Base-by-base conservation (phyloP, 768 basidiomycete species). In the Kwoniella pini region DNA sequence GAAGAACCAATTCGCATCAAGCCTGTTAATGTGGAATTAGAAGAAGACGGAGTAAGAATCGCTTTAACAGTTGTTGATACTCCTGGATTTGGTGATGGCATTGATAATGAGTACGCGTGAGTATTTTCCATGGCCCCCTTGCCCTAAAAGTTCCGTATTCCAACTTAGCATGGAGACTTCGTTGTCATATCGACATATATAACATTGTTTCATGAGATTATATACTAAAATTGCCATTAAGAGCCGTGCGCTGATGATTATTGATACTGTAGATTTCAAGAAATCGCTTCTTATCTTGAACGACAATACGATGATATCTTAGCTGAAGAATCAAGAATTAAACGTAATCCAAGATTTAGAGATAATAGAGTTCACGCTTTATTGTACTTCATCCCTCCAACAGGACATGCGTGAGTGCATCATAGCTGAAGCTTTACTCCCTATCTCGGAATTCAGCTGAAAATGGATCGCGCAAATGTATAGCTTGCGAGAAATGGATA, bases 291-390 rank as follows among this genome's bases (percentile, higher is more conserved):
- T 63, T 85, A 98, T 81, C 87, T 99, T 66, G 96, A 99, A 79
- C 87, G 95, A 54, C 94, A 98, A 86, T 98, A 98, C 80, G 96
- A 99, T 63, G 94, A 99, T 71, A 95, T 97, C 76, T 83, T 99
- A 66, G 94, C 95, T 3, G 95, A 98, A 79, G 96, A 99, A 81
- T 95, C 91, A 54, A 86, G 96, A 68, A 99, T 99, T 81, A 98
- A 96, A 82, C 94, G 96, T 84, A 98, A 97, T 80, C 94, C 95
- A 28, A 88, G 96, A 65, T 99, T 98, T 85, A 87, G 93, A 76
- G 96, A 99, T 80, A 97, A 97, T 83, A 85, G 96, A 65, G 87
- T 97, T 1, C 96, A 98, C 67, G 95, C 93, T 24, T 83, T 98
- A 57, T 84, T 99, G 57, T 98, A 98, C 82, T 99, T 99, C 78